Evolutionary conservation across 192 early-diverging fungal genomes (phyloP).

Genomic region (Coemansia sp.): DNA sequence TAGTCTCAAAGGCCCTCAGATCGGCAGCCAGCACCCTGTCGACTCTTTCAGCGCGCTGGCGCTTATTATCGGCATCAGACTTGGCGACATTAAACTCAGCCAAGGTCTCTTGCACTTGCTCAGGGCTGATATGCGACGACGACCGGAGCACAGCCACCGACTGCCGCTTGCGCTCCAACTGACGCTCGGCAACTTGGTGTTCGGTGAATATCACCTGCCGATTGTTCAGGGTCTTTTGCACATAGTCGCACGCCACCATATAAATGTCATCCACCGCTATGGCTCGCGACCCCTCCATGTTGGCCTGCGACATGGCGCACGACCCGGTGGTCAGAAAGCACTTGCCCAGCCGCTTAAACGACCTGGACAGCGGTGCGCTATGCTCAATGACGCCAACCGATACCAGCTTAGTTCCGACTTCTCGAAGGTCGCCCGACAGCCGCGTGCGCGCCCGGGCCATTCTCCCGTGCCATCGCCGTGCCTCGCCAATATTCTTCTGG

Average conservation of each 20-base stretch:
- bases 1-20: slow-evolving; percentile 42
- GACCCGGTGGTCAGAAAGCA: slow-evolving; percentile 37
- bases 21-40: slow-evolving; percentile 51
- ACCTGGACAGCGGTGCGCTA: slow-evolving; percentile 28
- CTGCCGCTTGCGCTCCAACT: slow-evolving; percentile 56
- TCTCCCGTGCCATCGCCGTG: slow-evolving; percentile 52
- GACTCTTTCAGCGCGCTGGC: slow-evolving; percentile 45
- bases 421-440: slow-evolving; percentile 31
- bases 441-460: slow-evolving; percentile 45
- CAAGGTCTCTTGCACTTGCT: slow-evolving; percentile 50
- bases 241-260: slow-evolving; percentile 33
- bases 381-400: slow-evolving; percentile 47
- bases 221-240: slow-evolving; percentile 47
- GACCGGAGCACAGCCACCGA: slow-evolving; percentile 52
- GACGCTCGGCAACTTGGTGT: slow-evolving; percentile 50
- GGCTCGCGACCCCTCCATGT: slow-evolving; percentile 50
- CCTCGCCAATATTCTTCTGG: slow-evolving; percentile 31
- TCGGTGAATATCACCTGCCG: slow-evolving; percentile 56
- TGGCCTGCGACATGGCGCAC: slow-evolving; percentile 44
- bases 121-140: slow-evolving; percentile 47
- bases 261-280: slow-evolving; percentile 47
- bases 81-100: slow-evolving; percentile 48
- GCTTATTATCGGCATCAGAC: slow-evolving; percentile 46
- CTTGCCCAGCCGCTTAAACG: slow-evolving; percentile 53
- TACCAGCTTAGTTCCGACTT: slow-evolving; percentile 46